Conservation (phyloP, 1,284 basidiomycete species). For the Fomitopsis betulina region DNA sequence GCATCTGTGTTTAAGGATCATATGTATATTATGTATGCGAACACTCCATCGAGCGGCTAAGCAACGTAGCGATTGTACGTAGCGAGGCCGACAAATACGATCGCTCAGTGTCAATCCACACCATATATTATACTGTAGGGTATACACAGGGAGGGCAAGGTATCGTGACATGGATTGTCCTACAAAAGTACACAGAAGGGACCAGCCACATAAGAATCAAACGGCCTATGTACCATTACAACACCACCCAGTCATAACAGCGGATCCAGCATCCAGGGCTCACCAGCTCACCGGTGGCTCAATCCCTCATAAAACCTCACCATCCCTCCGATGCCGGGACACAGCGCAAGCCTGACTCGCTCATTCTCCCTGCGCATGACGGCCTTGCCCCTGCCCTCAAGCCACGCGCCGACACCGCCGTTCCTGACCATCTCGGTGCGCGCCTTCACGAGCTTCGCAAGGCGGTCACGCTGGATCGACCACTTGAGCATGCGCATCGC, state of each 20-base stretch:
- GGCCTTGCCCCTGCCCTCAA: conserved; percentile 41
- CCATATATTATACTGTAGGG: too few relatives aligned
- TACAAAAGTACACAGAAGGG: conserved; percentile 4
- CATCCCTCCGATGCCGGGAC: conserved; percentile 55
- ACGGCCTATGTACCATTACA: not conserved
- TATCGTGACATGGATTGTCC: too few relatives aligned
- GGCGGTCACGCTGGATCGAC: conserved; percentile 51
- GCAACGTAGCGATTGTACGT: too few relatives aligned
- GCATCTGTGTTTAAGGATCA: too few relatives aligned
- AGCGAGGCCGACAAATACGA: too few relatives aligned
- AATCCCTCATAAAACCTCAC: conserved; percentile 53
- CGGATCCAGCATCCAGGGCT: too few relatives aligned
- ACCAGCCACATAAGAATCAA: not conserved
- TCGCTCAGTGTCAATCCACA: too few relatives aligned
- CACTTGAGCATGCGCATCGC: conserved; percentile 53
- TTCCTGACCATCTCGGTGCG: conserved; percentile 23
- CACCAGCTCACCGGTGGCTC: not conserved
- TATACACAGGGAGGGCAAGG: too few relatives aligned
- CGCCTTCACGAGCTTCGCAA: conserved; percentile 48
- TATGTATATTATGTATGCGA: too few relatives aligned
- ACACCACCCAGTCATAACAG: not conserved
- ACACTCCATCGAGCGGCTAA: too few relatives aligned
- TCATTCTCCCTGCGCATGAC: conserved; percentile 52
- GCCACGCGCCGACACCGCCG: conserved; percentile 44
- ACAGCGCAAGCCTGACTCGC: conserved; percentile 60